Base-by-base conservation (phyloP, 106 monocot species). In the Ottelia alismoides region DNA sequence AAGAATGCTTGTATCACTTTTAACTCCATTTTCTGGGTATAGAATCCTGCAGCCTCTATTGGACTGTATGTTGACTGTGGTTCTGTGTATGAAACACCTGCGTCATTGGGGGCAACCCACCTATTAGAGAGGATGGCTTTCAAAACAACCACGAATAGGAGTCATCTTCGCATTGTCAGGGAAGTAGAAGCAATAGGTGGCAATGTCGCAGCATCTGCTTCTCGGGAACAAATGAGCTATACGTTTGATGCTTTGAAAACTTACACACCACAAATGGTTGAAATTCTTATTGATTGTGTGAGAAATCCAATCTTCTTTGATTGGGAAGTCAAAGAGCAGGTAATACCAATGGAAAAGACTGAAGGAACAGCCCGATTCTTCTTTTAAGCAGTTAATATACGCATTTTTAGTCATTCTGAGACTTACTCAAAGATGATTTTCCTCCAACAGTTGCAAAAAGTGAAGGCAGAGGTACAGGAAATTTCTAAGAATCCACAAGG, bases 281-380 rank as follows among this genome's bases (percentile, higher is more conserved):
- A 88, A 61, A 75, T 88, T 22, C 88, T 88, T 70, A 54, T 83
- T 57, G 88, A 88, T 65, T 65, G 72, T 47, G 76, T 88, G 1
- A 72, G 88, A 30, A 89, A 89, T 56, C 70, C 79, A 31, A 70
- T 30, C 65, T 89, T 83, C 57, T 71, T 89, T 49, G 88, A 83
- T 56, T 89, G 88, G 88, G 88, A 89, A 50, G 79, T 89, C 44
- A 89, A 83, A 59, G 88, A 89, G 35, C 76, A 83, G 83, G 88
- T 89, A 70, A 32, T 6, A 43, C 16, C 16, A 43, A 43, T 43
- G 6, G 16, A 43, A 43, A 6, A 27, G 11, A 43, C 20, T 48
- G 11, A 32, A 2, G 20, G 22, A 60, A 5, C 46, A 21, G 27
- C 40, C n/a, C 40, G 16, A 7, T 43, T 43, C 40, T 16, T 16